Evolutionary conservation across 768 basidiomycete species (phyloP).

Genomic region (Omphalotus guepiniiformis): DNA sequence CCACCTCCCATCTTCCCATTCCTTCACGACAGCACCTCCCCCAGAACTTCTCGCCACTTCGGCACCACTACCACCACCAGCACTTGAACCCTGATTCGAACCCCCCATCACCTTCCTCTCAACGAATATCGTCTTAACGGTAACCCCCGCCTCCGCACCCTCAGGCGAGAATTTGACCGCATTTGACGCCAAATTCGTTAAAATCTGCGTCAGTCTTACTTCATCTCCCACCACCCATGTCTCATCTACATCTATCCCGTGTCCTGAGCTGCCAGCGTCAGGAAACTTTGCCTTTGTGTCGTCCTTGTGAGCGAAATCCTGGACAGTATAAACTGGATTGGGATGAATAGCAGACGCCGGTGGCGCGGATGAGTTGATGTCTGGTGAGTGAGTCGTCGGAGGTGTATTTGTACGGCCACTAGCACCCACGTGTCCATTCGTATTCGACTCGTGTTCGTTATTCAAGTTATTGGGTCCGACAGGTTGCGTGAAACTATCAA

Average conservation of each 20-base stretch:
- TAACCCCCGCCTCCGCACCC: slow-evolving; percentile 17
- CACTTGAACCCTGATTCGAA: slow-evolving; percentile 12
- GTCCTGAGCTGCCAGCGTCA: neutral
- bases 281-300: neutral
- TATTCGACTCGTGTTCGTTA: neutral
- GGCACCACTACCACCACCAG: neutral
- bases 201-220: slow-evolving; percentile 33
- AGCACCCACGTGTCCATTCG: neutral
- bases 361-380: too few species aligned
- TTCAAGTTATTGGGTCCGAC: neutral
- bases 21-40: too few species aligned
- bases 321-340: too few species aligned
- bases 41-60: neutral
- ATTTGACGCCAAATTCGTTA: slow-evolving; percentile 36
- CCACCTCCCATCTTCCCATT: neutral
- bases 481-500: slow-evolving; percentile 23
- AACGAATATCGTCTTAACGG: slow-evolving; percentile 2
- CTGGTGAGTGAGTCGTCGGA: too few species aligned
- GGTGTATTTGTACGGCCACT: neutral
- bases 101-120: neutral
- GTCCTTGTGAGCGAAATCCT: neutral
- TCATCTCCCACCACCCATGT: slow-evolving; percentile 38
- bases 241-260: too few species aligned
- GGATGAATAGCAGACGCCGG: too few species aligned
- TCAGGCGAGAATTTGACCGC: slow-evolving; percentile 30